Percentiles rank a stretch among this genome's conserved stretches.
Evolutionary conservation across 148 eudicot genomes (phyloP).

Genomic region (Drosera capensis): DNA sequence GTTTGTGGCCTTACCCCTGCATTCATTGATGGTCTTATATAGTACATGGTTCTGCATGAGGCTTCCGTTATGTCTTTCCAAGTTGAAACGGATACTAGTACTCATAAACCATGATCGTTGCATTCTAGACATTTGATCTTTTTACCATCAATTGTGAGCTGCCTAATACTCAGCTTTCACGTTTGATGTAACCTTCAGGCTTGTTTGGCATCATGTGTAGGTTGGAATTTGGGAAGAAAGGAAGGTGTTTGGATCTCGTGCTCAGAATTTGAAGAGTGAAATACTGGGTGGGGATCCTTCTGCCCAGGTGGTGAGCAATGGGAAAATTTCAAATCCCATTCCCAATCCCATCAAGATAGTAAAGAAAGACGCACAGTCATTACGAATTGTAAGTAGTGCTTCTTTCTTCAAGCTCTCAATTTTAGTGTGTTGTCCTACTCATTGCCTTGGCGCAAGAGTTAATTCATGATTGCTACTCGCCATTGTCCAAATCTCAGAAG

Average conservation of each 20-base stretch:
- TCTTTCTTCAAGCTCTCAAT: conserved; percentile 7
- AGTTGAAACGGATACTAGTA: no score
- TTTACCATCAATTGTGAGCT: neutral
- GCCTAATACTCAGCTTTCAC: neutral
- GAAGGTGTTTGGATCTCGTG: conserved; percentile 95
- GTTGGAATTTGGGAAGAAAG: conserved; percentile 87
- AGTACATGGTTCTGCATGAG: neutral
- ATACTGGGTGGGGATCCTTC: conserved; percentile 46
- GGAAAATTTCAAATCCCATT: conserved; percentile 45
- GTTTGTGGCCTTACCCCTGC: no score
- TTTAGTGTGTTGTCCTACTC: neutral
- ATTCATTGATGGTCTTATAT: neutral
- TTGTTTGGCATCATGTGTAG: conserved; percentile 14
- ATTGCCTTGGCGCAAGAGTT: neutral
- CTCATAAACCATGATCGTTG: no score
- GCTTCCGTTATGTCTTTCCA: no score
- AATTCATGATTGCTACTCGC: neutral
- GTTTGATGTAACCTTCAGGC: neutral
- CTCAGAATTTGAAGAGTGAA: conserved; percentile 73
- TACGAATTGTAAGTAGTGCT: conserved; percentile 58
- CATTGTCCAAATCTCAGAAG: conserved; percentile 43
- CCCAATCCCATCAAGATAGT: conserved; percentile 65
- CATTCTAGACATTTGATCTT: no score
- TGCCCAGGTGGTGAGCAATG: conserved; percentile 34
- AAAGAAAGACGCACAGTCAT: conserved; percentile 76